Base-by-base conservation (phyloP, 108 stramenopile species). In the Nitzschia sp. region DNA sequence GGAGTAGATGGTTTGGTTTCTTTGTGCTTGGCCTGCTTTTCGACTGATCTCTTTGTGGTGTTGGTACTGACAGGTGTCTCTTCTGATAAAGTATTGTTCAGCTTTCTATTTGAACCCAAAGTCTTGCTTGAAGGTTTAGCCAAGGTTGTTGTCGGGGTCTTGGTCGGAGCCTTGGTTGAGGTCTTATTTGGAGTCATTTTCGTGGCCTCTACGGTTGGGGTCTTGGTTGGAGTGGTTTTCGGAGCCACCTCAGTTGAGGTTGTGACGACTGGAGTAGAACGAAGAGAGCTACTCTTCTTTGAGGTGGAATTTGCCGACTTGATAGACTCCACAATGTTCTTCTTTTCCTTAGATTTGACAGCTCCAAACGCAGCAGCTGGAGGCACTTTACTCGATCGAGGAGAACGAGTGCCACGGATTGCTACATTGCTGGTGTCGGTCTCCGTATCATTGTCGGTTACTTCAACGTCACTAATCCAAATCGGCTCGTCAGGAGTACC, bases 401-500 rank as follows among this genome's bases (percentile, higher is more conserved):
- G 48, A 50, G 48, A 21, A 1, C 60, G 60, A 1, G 41, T 23
- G 23, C 60, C 60, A 9, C 33, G 31, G 26, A 61, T 22, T 0
- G 60, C 60, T 1, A 27, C 36, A 44, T 44, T 41, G 41, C 60
- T 61, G 8, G 41, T 45, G 23, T 61, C 60, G 9, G 57, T 58
- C 21, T 58, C 57, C 22, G 60, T 61, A 13, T 58, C 57, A 1
- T 28, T 58, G 26, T 34, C 60, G 21, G 60, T 34, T 22, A 8
- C 60, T 5, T 61, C 60, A 19, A 26, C 21, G 23, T 61, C 60
- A 27, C 60, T 61, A 41, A 61, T 61, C 60, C 60, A 61, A 44
- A 61, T 61, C 23, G 60, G 60, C 32, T 61, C 41, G 16, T 61
- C 41, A 22, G 60, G 25, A 25, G 60, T 61, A 25, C 60, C 60